Percentiles rank a stretch among this genome's conserved stretches.
Conservation (phyloP, 2,329 filamentous ascomycete species). For the Colletotrichum chlorophyti region DNA sequence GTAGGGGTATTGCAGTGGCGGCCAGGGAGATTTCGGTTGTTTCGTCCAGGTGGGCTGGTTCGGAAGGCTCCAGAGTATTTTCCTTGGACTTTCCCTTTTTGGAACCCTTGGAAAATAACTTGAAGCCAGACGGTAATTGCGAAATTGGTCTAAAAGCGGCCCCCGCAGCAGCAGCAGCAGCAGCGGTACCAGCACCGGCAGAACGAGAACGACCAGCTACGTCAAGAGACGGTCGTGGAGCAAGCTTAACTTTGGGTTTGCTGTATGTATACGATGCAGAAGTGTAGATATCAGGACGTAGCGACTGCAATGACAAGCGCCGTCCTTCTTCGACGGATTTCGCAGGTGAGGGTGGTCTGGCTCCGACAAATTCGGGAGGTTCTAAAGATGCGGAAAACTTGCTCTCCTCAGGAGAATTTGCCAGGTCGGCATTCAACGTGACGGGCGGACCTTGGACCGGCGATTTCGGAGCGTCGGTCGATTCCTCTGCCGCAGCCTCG, state of each 20-base stretch:
- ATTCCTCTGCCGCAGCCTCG: slow-evolving; percentile 32
- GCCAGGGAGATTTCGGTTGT: slow-evolving; percentile 42
- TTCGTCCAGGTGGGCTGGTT: slow-evolving; percentile 43
- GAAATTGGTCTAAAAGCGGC: slow-evolving; percentile 73
- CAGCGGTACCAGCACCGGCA: slow-evolving; percentile 51
- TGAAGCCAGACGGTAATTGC: slow-evolving; percentile 81
- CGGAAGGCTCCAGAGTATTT: slow-evolving; percentile 36
- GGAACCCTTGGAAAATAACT: slow-evolving; percentile 66
- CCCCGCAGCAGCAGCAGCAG: slow-evolving; percentile 50
- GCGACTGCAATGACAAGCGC: slow-evolving; percentile 59
- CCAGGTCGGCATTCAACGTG: slow-evolving; percentile 59
- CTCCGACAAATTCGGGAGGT: slow-evolving; percentile 59
- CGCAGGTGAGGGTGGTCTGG: slow-evolving; percentile 52
- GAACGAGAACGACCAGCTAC: slow-evolving; percentile 64
- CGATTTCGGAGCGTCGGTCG: slow-evolving; percentile 37
- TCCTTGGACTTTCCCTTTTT: slow-evolving; percentile 56
- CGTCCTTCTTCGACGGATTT: slow-evolving; percentile 51
- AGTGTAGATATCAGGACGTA: slow-evolving; percentile 57
- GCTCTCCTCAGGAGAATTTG: slow-evolving; percentile 55
- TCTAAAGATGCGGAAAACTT: slow-evolving; percentile 57
- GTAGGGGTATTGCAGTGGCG: slow-evolving; percentile 42
- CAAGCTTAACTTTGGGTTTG: slow-evolving; percentile 88
- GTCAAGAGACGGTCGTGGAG: slow-evolving; percentile 80
- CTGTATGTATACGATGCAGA: slow-evolving; percentile 57
- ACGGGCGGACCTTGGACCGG: slow-evolving; percentile 45